These are phyloP conservation scores for Dactylellina parvicollis DNA, from an alignment of 2,329 filamentous ascomycete species.

Conservation along the genomic window DNA sequence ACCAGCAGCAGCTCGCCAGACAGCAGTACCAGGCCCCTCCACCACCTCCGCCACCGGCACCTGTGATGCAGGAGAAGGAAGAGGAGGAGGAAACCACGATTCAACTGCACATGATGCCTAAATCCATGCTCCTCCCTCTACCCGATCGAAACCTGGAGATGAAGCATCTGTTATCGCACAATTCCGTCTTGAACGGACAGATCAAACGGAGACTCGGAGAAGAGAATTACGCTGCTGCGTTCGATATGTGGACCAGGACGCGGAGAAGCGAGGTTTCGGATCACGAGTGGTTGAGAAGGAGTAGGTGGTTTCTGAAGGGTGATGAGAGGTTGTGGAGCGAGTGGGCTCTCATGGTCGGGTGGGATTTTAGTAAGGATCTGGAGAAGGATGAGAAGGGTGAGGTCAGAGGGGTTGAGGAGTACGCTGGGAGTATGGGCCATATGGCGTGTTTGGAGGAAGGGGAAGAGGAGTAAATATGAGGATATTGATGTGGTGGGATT, in stretches of 20 bases:
- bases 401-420: conserved; percentile 39
- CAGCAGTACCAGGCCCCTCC: not conserved
- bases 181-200: conserved; percentile 14
- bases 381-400: conserved; percentile 40
- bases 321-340: conserved; percentile 51
- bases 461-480: conserved; percentile 42
- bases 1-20: not conserved
- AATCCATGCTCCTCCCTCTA: conserved; percentile 44
- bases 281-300: conserved; percentile 49
- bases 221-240: conserved; percentile 21
- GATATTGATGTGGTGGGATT: not conserved
- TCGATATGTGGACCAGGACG: conserved; percentile 45
- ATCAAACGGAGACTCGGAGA: conserved; percentile 35
- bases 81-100: conserved; percentile 42
- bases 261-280: conserved; percentile 44
- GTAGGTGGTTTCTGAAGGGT: conserved; percentile 35
- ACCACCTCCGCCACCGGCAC: not conserved
- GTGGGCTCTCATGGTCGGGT: conserved; percentile 52
- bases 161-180: conserved; percentile 44
- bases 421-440: conserved; percentile 45
- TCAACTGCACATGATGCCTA: conserved; percentile 50
- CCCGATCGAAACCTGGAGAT: conserved; percentile 50
- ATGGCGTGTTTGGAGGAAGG: conserved; percentile 47
- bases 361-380: conserved; percentile 49
- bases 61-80: not conserved